Percentiles rank a stretch among this genome's conserved stretches.
Evolutionary conservation across 140 eudicot species (phyloP).

Genomic region (Erigeron philadelphicus): DNA sequence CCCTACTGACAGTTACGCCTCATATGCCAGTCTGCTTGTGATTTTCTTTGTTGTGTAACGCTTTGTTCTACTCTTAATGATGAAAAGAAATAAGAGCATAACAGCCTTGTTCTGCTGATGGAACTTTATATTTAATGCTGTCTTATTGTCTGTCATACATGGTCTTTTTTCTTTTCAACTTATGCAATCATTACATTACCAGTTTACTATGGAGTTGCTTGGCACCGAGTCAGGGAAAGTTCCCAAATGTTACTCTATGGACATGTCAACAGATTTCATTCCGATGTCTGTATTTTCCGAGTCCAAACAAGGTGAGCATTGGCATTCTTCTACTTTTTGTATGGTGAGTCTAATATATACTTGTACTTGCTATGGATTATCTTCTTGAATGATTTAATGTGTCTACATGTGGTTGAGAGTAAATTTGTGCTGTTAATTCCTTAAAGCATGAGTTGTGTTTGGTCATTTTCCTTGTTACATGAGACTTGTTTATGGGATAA

Average conservation of each 20-base stretch:
- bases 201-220: conserved; percentile 88
- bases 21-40: not conserved
- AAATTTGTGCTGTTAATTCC: not conserved
- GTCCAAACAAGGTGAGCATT: conserved; percentile 63
- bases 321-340: not conserved
- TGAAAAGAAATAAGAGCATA: conserved; percentile 11
- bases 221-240: conserved; percentile 51
- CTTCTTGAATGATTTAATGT: not conserved
- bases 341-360: not conserved
- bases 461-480: not conserved
- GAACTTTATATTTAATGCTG: not conserved
- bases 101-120: conserved; percentile 1
- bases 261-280: conserved; percentile 74
- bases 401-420: not conserved
- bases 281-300: conserved; percentile 93
- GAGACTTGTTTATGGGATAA: conserved; percentile 17
- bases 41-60: not conserved
- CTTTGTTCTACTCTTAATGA: conserved; percentile 4
- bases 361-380: not conserved
- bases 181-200: conserved; percentile 37
- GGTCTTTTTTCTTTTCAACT: conserved; percentile 17
- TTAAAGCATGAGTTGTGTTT: not conserved
- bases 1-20: not conserved
- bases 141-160: conserved; percentile 8
- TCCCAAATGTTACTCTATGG: conserved; percentile 71